phyloP scores from a whole-genome alignment of 2,329 filamentous ascomycete genomes.

The Aspergillus alliaceus region DNA sequence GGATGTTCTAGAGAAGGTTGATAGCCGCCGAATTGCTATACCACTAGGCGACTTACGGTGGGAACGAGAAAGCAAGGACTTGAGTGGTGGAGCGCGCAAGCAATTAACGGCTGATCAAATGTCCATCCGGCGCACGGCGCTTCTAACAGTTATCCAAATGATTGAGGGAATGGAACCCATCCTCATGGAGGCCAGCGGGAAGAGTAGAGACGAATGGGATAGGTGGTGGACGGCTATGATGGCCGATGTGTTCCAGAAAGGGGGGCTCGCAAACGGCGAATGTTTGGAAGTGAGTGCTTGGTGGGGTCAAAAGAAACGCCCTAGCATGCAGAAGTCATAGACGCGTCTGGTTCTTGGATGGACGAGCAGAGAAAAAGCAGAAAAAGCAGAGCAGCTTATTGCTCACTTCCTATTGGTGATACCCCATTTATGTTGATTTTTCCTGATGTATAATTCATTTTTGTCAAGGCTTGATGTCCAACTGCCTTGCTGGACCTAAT shows the following conservation, averaged over 20 bases:
- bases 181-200: constrained; percentile 77
- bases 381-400: constrained; percentile 28
- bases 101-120: constrained; percentile 67
- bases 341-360: constrained; percentile 30
- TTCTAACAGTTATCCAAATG: constrained; percentile 77
- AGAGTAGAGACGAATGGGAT: constrained; percentile 91
- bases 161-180: constrained; percentile 83
- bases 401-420: constrained; percentile 40
- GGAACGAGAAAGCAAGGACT: constrained; percentile 66
- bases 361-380: constrained; percentile 19
- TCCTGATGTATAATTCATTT: constrained; percentile 18
- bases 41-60: constrained; percentile 81
- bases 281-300: constrained; percentile 70
- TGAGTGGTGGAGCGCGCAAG: constrained; percentile 39
- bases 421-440: constrained; percentile 30
- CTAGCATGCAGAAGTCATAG: constrained; percentile 12
- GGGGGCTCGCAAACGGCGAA: constrained; percentile 77
- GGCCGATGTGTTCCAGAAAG: constrained; percentile 75
- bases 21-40: constrained; percentile 77
- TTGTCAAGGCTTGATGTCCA: constrained; percentile 11
- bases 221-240: constrained; percentile 86
- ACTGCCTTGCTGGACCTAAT: constrained; percentile 23
- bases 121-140: constrained; percentile 74
- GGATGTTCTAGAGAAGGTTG: constrained; percentile 67
- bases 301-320: constrained; percentile 59